Evolutionary conservation across 257 asterid genomes (phyloP).

Genomic region (Anisodus acutangulus): DNA sequence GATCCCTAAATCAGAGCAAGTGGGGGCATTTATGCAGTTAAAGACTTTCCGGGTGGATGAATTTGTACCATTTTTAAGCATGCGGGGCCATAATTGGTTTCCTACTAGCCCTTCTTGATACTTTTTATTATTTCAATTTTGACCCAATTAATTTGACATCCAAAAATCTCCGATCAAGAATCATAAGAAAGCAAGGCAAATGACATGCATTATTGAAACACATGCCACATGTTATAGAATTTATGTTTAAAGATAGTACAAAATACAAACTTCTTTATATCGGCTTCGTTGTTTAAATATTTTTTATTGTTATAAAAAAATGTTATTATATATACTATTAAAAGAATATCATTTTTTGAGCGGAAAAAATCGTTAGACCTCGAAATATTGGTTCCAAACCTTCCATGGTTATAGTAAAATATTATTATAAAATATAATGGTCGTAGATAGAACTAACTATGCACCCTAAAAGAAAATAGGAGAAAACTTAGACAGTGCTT

Average conservation of each 20-base stretch:
- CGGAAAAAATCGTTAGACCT: too few relatives aligned
- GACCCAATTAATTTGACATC: conserved; percentile 36
- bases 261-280: too few relatives aligned
- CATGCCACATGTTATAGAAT: neutral
- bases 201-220: neutral
- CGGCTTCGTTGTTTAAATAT: too few relatives aligned
- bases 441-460: too few relatives aligned
- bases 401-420: too few relatives aligned
- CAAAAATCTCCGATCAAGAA: neutral
- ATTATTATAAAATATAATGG: too few relatives aligned
- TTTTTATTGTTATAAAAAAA: too few relatives aligned
- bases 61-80: conserved; percentile 39
- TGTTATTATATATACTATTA: too few relatives aligned
- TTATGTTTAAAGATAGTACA: neutral
- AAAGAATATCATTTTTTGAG: too few relatives aligned
- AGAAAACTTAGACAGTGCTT: neutral
- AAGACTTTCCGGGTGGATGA: conserved; percentile 44
- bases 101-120: conserved; percentile 38
- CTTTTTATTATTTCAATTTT: conserved; percentile 14
- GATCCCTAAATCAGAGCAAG: conserved; percentile 51
- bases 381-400: too few relatives aligned
- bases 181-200: neutral
- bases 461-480: too few relatives aligned
- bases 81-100: conserved; percentile 41
- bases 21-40: conserved; percentile 44